Conservation (phyloP, 2,329 filamentous ascomycete genomes). For the Volutella citrinella region DNA sequence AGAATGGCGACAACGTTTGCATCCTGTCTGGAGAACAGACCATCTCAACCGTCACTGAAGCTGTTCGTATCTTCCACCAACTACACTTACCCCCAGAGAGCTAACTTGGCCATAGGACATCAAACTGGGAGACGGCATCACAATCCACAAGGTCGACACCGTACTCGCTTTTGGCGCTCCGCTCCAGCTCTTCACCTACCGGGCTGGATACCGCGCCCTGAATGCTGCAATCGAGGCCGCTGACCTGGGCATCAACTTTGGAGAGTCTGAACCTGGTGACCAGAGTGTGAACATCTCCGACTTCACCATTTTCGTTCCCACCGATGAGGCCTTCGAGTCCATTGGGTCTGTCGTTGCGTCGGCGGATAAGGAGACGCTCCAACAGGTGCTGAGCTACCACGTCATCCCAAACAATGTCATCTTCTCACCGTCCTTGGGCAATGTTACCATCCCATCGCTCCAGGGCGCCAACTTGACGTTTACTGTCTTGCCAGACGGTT, state of each 20-base stretch:
- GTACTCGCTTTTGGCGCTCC: constrained; percentile 26
- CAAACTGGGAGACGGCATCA: constrained; percentile 24
- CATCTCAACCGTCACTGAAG: constrained; percentile 31
- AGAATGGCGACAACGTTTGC: constrained; percentile 28
- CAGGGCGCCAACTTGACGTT: constrained; percentile 24
- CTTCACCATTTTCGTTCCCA: constrained; percentile 29
- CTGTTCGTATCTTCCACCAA: constrained; percentile 12
- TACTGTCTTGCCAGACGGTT: constrained; percentile 28
- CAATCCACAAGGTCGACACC: constrained; percentile 30
- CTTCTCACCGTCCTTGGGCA: constrained; percentile 26
- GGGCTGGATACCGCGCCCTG: constrained; percentile 24
- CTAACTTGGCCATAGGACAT: constrained; percentile 23
- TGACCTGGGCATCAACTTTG: constrained; percentile 23
- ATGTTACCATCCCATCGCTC: constrained; percentile 22
- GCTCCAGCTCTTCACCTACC: constrained; percentile 28
- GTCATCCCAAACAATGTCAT: constrained; percentile 29
- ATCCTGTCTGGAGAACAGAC: constrained; percentile 31
- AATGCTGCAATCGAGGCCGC: constrained; percentile 28
- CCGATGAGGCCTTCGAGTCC: constrained; percentile 24
- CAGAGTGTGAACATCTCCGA: constrained; percentile 28
- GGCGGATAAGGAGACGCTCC: constrained; percentile 21
- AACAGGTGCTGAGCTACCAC: constrained; percentile 29
- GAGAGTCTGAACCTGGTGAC: constrained; percentile 15
- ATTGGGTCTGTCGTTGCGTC: constrained; percentile 27
- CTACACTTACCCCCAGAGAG: neutral